These are phyloP conservation scores for Geranomyces michiganensis DNA, from an alignment of 192 early-diverging fungal species.

Conservation along the genomic window DNA sequence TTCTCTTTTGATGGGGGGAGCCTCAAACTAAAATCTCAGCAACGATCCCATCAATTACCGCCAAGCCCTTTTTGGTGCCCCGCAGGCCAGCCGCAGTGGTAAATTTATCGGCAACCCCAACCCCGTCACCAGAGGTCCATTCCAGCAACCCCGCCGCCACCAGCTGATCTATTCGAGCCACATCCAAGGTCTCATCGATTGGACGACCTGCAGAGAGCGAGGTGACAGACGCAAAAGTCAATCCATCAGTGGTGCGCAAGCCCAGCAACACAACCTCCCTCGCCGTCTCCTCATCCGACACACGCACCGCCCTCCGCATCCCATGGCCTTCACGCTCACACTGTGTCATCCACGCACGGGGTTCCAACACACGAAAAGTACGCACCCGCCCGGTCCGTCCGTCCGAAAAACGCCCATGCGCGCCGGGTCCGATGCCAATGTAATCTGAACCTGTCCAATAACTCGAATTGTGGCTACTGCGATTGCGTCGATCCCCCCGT, in stretches of 20 bases:
- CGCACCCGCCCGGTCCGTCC: slow-evolving; percentile 13
- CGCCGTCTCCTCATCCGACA: slow-evolving; percentile 10
- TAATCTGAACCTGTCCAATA: slow-evolving; percentile 45
- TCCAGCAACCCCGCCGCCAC: background rate
- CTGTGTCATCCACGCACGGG: slow-evolving; percentile 37
- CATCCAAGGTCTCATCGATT: background rate
- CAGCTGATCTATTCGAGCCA: background rate
- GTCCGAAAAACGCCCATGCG: slow-evolving; percentile 33
- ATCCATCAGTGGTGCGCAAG: slow-evolving; percentile 19
- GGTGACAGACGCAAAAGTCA: slow-evolving; percentile 2
- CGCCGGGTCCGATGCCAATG: slow-evolving; percentile 48
- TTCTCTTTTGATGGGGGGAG: no score
- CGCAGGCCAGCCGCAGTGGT: background rate
- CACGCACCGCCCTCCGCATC: slow-evolving; percentile 18
- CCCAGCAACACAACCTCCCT: slow-evolving; percentile 21
- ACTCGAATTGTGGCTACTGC: slow-evolving; percentile 35
- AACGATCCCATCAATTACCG: background rate
- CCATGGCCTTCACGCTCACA: slow-evolving; percentile 35
- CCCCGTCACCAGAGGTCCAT: background rate
- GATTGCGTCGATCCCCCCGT: slow-evolving; percentile 7
- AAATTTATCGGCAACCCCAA: background rate
- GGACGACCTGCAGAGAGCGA: background rate
- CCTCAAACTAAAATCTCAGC: background rate
- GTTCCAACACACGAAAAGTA: slow-evolving; percentile 36
- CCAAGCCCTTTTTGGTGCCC: background rate